Percentiles rank a stretch among this genome's conserved stretches.
phyloP scores from a whole-genome alignment of 1,284 basidiomycete species.

The Cerrena zonata region DNA sequence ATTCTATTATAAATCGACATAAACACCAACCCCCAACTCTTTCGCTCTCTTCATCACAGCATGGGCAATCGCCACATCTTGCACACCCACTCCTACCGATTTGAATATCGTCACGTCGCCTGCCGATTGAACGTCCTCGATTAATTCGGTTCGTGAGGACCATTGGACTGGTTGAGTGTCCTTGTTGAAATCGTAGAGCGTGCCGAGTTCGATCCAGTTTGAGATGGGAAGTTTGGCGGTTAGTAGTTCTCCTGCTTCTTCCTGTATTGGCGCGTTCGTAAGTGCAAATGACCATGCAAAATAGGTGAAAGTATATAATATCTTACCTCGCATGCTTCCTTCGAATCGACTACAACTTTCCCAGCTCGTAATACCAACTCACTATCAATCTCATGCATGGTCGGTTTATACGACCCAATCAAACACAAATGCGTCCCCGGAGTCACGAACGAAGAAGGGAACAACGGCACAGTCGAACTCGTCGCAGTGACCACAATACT shows the following conservation, averaged over 20 bases:
- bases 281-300: too few relatives aligned
- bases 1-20: constrained; percentile 23
- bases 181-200: constrained; percentile 38
- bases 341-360: constrained; percentile 66
- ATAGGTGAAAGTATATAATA: too few relatives aligned
- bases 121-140: too few relatives aligned
- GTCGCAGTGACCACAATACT: constrained; percentile 74
- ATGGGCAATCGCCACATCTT: constrained; percentile 66
- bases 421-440: constrained; percentile 68
- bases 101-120: constrained; percentile 68
- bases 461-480: constrained; percentile 64
- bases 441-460: constrained; percentile 56
- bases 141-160: too few relatives aligned
- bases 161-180: too few relatives aligned
- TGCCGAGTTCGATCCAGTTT: constrained; percentile 57
- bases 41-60: constrained; percentile 39
- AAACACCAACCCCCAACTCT: constrained; percentile 32
- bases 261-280: constrained; percentile 12
- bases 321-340: constrained; percentile 52
- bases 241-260: constrained; percentile 77
- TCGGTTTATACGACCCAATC: constrained; percentile 77
- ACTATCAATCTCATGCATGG: constrained; percentile 72
- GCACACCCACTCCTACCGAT: constrained; percentile 71
- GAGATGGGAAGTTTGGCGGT: constrained; percentile 34
- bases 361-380: constrained; percentile 49